phyloP scores from a whole-genome alignment of 352 stramenopile genomes.

The Phytophthora multivora region DNA sequence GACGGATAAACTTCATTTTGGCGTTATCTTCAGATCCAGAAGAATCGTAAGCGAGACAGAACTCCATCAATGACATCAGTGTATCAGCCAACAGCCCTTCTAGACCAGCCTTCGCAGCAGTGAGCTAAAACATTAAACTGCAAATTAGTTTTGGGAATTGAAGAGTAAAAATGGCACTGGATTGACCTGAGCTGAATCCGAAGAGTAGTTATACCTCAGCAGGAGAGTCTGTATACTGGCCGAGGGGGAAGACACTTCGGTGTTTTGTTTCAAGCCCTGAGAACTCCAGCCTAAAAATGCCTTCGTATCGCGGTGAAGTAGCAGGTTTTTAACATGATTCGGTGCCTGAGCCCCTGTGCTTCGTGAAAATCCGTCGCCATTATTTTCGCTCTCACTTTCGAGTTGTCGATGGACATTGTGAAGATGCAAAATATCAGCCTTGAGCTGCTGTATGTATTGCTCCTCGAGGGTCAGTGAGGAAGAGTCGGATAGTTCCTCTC shows the following conservation, averaged over 20 bases:
- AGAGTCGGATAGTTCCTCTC: neutral
- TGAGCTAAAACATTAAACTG: slow-evolving; percentile 25
- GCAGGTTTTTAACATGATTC: slow-evolving; percentile 66
- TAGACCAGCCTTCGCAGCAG: slow-evolving; percentile 37
- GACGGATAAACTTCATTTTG: slow-evolving; percentile 24
- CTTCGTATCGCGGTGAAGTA: slow-evolving; percentile 55
- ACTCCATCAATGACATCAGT: slow-evolving; percentile 37
- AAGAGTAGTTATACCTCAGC: slow-evolving; percentile 53
- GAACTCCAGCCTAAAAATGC: slow-evolving; percentile 18
- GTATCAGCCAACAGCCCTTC: slow-evolving; percentile 35
- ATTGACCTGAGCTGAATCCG: slow-evolving; percentile 45
- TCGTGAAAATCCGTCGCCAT: neutral
- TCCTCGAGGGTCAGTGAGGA: slow-evolving; percentile 29
- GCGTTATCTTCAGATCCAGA: slow-evolving; percentile 1
- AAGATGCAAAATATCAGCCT: slow-evolving; percentile 56
- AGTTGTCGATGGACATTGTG: slow-evolving; percentile 30
- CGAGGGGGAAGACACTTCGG: neutral
- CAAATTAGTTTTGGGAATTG: neutral
- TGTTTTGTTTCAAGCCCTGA: slow-evolving; percentile 1
- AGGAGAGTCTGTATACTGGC: slow-evolving; percentile 36
- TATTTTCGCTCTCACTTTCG: slow-evolving; percentile 10
- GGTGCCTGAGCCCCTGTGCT: slow-evolving; percentile 15
- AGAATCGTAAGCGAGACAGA: slow-evolving; percentile 14
- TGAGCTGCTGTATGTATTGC: slow-evolving; percentile 62
- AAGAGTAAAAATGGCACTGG: neutral